Evolutionary conservation across 192 early-diverging fungal species (phyloP).

Genomic region (Coemansia sp.): DNA sequence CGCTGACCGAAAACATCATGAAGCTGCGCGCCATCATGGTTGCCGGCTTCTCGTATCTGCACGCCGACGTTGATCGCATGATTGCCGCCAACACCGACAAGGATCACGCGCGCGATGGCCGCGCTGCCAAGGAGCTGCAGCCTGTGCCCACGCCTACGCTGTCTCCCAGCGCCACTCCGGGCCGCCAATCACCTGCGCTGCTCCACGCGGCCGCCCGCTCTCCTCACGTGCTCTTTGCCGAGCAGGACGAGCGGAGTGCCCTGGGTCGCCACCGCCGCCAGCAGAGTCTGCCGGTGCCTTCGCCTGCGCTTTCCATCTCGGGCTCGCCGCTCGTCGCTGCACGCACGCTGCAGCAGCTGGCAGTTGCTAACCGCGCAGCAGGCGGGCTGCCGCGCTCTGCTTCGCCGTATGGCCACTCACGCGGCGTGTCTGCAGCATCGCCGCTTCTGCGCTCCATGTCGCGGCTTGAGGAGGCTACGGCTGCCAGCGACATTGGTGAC

Average conservation of each 20-base stretch:
- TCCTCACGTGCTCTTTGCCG: too few relatives aligned
- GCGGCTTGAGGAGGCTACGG: neutral
- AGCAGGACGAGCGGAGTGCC: too few relatives aligned
- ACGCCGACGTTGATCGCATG: slow-evolving; percentile 57
- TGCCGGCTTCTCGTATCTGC: slow-evolving; percentile 58
- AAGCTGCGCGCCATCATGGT: slow-evolving; percentile 66
- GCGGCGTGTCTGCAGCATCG: slow-evolving; percentile 28
- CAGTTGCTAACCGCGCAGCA: slow-evolving; percentile 25
- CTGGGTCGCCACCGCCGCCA: slow-evolving; percentile 44
- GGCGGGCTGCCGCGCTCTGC: neutral
- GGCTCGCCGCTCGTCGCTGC: neutral
- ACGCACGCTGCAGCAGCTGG: slow-evolving; percentile 35
- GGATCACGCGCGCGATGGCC: neutral
- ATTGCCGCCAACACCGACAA: neutral
- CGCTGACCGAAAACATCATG: slow-evolving; percentile 84
- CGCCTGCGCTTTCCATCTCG: neutral
- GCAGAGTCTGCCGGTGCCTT: slow-evolving; percentile 34
- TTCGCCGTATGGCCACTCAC: slow-evolving; percentile 9
- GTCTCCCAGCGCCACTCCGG: too few relatives aligned
- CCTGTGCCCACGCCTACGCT: too few relatives aligned
- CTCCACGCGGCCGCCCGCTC: too few relatives aligned
- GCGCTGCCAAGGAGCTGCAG: neutral
- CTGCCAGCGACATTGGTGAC: neutral
- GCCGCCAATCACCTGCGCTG: too few relatives aligned
- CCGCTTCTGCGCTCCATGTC: neutral